Evolutionary conservation across 2,329 filamentous ascomycete species (phyloP).

Genomic region (Colletotrichum euphorbiae): DNA sequence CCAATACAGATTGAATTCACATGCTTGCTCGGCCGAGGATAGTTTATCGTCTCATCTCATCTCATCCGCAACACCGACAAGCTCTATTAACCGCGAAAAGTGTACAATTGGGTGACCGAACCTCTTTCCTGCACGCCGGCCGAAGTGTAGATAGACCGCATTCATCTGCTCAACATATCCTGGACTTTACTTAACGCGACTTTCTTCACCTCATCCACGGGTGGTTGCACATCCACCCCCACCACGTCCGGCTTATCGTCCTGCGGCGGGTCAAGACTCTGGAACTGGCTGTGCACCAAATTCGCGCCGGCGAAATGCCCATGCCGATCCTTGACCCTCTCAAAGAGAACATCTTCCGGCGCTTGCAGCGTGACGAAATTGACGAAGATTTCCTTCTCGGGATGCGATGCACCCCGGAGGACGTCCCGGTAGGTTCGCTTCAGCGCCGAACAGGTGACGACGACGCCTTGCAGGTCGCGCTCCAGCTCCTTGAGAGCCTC

Average conservation of each 20-base stretch:
- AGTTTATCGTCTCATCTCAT: background rate
- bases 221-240: constrained; percentile 60
- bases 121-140: background rate
- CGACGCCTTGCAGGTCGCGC: constrained; percentile 65
- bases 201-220: constrained; percentile 57
- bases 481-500: constrained; percentile 55
- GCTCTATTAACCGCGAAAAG: background rate
- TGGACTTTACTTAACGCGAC: constrained; percentile 50
- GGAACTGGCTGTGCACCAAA: constrained; percentile 80
- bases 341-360: constrained; percentile 69
- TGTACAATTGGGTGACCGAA: background rate
- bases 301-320: constrained; percentile 81
- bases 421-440: constrained; percentile 82
- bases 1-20: background rate
- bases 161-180: background rate
- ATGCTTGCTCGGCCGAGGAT: background rate
- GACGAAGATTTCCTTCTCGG: constrained; percentile 66
- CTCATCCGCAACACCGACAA: background rate
- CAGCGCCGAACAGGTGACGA: constrained; percentile 83
- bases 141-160: background rate
- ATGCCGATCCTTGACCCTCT: constrained; percentile 71
- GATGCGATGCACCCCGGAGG: constrained; percentile 68
- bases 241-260: constrained; percentile 67
- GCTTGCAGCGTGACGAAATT: constrained; percentile 81
- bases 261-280: constrained; percentile 73